Evolutionary conservation across 129 eudicot genomes (phyloP).

Genomic region (Apium graveolens): DNA sequence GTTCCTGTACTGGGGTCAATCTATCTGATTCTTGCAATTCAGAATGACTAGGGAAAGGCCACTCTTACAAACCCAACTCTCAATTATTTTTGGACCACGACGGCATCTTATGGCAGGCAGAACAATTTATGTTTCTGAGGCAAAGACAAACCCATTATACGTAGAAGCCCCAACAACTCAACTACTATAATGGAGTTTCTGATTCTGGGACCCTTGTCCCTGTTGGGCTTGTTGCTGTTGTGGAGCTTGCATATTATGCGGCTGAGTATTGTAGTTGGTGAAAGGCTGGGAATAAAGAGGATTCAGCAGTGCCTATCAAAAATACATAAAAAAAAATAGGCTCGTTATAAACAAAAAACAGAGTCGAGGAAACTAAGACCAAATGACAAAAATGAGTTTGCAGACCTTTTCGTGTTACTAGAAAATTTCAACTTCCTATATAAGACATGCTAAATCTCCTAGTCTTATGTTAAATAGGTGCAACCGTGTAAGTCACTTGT

Average conservation of each 20-base stretch:
- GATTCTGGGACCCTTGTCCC: slow-evolving; percentile 49
- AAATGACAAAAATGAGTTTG: not conserved
- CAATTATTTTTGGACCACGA: slow-evolving; percentile 10
- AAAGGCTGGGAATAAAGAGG: slow-evolving; percentile 85
- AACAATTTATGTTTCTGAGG: slow-evolving; percentile 23
- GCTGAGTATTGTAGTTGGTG: slow-evolving; percentile 63
- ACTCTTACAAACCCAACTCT: slow-evolving; percentile 3
- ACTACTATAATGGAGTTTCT: slow-evolving; percentile 54
- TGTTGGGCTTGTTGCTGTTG: slow-evolving; percentile 46
- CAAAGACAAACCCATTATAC: slow-evolving; percentile 34
- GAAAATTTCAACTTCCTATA: not conserved
- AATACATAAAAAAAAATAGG: not conserved
- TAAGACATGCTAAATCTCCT: not conserved
- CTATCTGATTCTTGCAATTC: slow-evolving; percentile 15
- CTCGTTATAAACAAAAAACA: not conserved
- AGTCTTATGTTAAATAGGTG: not conserved
- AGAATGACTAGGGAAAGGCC: slow-evolving; percentile 8
- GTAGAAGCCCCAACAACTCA: slow-evolving; percentile 15
- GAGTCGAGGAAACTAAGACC: not conserved
- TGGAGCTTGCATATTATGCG: slow-evolving; percentile 41
- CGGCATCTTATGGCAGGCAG: slow-evolving; percentile 23
- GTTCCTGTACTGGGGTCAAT: not conserved
- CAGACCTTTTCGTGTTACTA: not conserved
- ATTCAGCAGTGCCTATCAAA: slow-evolving; percentile 61
- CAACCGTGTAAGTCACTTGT: not conserved